Evolutionary conservation across 257 asterid genomes (phyloP), one percentile per base, ranked within the genome.

Genomic region (Avicennia marina): DNA sequence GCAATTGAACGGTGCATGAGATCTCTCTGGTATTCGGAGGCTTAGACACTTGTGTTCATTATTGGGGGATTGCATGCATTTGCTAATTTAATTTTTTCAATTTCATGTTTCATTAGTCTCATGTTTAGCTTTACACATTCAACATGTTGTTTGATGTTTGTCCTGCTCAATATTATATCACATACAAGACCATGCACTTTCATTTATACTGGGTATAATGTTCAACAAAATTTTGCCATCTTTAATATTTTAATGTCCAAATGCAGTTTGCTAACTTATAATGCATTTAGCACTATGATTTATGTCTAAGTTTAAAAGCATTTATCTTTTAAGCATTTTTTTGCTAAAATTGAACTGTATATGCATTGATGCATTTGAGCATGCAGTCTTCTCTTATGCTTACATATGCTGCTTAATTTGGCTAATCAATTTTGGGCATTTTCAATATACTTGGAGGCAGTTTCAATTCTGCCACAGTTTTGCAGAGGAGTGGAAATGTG

Each of bases 401-500:
- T 44, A 1, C 46, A 15, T 67, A 7, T 56, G 36, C 38, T 52
- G 10, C 47, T 56, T 47, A 40, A 18, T 29, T 45, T 48, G 57
- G 51, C 16, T 40, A 12, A 48, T 49, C 86, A 88, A 69, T 69
- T 82, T 40, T 88, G 96, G 96, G 90, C 90, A 39, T 88, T 88
- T 64, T 86, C 95, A 53, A 78, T 86, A 63, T 86, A 86, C 74
- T 70, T 86, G 83, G 95, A 72, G 63, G 77, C 77, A 11, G 77
- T 72, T 48, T 69, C 77, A 20, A 88, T 88, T 66, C 75, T 88
- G 56, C 96, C 96, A 20, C 96, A 85, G 75, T 73, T 88, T 68
- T 88, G 83, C 96, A 88, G 77, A 82, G 96, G 79, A 81, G 96
- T 77, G 95, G 96, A 71, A 88, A 88, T 50, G 94, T 88, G 70